Evolutionary conservation across 176 grass and related monocot species (phyloP), one percentile per base, ranked within the genome.

Genomic region (Cenchrus americanus): DNA sequence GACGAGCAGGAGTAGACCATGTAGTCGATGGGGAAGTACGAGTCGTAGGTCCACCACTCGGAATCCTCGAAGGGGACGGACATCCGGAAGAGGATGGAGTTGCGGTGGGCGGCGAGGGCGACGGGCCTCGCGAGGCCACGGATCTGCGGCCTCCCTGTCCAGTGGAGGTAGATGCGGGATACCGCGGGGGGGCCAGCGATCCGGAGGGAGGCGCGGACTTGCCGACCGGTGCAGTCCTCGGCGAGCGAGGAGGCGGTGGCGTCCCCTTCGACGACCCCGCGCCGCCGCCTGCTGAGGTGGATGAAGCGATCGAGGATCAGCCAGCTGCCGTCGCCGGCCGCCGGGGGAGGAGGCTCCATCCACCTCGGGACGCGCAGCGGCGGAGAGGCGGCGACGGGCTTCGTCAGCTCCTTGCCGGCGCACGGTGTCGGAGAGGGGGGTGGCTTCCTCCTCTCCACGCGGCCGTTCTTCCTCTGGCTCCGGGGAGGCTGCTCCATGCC

Each of bases 131-230:
- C 0, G 51, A 48, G 1, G 2, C 9, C 2, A 6, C 6, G 4
- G 73, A 60, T 22, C 51, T n/a, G 23, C 5, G 73, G 82, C 15
- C n/a, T 47, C 32, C 17, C 8, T n/a, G 34, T 18, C 62, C 15
- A 53, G 73, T 85, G 73, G 62, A 67, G 12, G 61, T 84, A 22
- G 5, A 85, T 60, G 1, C 82, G 71, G 15, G 82, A 84, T 47
- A 66, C 61, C 21, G 5, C 48, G 3, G 82, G 81, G 0, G 82
- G 61, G 8, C 22, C 15, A 14, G 59, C 81, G 81, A 65, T 14
- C 59, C 47, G 10, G 30, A 83, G 70, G 14, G 81, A 83, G 81
- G 23, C 70, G 68, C 10, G 10, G 54, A 83, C 6, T 0, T 17
- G 6, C 0, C 71, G 46, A 3, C 61, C 60, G n/a, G 14, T 49